phyloP scores from a whole-genome alignment of 257 asterid species.

The Salvia miltiorrhiza region DNA sequence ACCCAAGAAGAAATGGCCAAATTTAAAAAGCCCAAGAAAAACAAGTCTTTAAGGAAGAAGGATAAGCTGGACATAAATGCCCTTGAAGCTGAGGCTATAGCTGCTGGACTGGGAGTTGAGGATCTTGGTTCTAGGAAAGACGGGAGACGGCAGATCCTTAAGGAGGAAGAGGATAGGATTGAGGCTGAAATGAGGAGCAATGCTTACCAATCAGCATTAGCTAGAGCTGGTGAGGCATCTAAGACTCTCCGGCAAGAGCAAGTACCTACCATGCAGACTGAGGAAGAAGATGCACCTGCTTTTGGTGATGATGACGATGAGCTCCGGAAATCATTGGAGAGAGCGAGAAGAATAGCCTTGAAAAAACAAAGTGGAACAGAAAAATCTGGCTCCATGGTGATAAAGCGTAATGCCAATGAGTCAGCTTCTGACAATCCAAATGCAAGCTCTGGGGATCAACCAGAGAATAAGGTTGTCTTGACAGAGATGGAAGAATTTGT shows the following conservation, averaged over 20 bases:
- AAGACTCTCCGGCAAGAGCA: slow-evolving; percentile 73
- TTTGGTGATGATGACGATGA: slow-evolving; percentile 93
- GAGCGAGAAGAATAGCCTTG: slow-evolving; percentile 82
- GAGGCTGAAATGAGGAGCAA: slow-evolving; percentile 76
- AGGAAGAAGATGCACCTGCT: slow-evolving; percentile 59
- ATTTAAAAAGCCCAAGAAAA: slow-evolving; percentile 92
- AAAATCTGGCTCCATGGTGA: slow-evolving; percentile 43
- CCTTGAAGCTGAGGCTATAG: slow-evolving; percentile 91
- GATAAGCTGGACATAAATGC: slow-evolving; percentile 81
- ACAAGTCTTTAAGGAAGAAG: slow-evolving; percentile 85
- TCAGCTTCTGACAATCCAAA: slow-evolving; percentile 37
- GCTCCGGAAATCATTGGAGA: slow-evolving; percentile 78
- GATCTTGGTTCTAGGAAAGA: slow-evolving; percentile 88
- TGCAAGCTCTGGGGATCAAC: slow-evolving; percentile 49
- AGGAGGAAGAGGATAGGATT: slow-evolving; percentile 70
- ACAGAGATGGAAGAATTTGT: slow-evolving; percentile 99
- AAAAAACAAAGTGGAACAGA: slow-evolving; percentile 54
- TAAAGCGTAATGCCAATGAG: slow-evolving; percentile 43
- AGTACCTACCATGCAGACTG: slow-evolving; percentile 28
- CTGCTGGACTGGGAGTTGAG: slow-evolving; percentile 81
- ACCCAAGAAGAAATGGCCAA: slow-evolving; percentile 87
- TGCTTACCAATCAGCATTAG: slow-evolving; percentile 73
- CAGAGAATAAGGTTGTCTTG: slow-evolving; percentile 79
- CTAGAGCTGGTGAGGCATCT: slow-evolving; percentile 89
- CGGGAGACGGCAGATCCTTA: slow-evolving; percentile 62